These are phyloP conservation scores for Penicillium pancosmium DNA, from an alignment of 495 filamentous ascomycete genomes.

Conservation along the genomic window DNA sequence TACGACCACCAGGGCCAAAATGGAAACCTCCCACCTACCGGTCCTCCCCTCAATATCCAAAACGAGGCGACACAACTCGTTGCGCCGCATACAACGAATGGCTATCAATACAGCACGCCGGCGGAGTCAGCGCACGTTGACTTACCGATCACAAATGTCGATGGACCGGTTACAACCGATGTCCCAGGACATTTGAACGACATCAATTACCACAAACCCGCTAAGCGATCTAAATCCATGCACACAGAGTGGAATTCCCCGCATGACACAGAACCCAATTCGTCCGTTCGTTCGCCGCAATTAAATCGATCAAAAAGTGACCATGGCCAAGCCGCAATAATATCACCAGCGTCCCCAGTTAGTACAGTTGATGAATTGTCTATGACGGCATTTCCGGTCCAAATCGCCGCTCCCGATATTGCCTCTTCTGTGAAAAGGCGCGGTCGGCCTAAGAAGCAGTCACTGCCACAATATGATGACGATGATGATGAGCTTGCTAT, in stretches of 20 bases:
- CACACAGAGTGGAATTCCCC: conserved; percentile 34
- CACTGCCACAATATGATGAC: conserved; percentile 23
- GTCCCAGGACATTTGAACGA: conserved; percentile 10
- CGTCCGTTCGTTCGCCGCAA: conserved; percentile 33
- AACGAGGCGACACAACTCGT: conserved; percentile 17
- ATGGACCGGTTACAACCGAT: conserved; percentile 8
- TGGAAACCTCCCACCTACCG: conserved; percentile 4
- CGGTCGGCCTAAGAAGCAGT: conserved; percentile 38
- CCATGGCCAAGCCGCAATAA: conserved; percentile 10
- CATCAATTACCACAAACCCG: conserved; percentile 16
- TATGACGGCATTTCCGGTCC: conserved; percentile 18
- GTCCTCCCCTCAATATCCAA: background rate
- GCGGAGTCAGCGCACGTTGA: conserved; percentile 10
- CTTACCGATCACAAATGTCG: background rate
- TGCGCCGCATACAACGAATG: conserved; percentile 1
- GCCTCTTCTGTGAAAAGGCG: conserved; percentile 30
- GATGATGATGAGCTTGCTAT: conserved; percentile 40
- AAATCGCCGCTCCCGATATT: conserved; percentile 20
- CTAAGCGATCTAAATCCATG: conserved; percentile 30
- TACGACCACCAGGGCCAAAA: conserved; percentile 8
- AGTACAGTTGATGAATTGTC: conserved; percentile 38
- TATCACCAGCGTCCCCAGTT: conserved; percentile 21
- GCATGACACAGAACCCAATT: conserved; percentile 48
- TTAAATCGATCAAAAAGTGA: conserved; percentile 32
- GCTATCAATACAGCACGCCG: conserved; percentile 17